Conservation (phyloP, 1,284 basidiomycete species). For the Chondrostereum purpureum region DNA sequence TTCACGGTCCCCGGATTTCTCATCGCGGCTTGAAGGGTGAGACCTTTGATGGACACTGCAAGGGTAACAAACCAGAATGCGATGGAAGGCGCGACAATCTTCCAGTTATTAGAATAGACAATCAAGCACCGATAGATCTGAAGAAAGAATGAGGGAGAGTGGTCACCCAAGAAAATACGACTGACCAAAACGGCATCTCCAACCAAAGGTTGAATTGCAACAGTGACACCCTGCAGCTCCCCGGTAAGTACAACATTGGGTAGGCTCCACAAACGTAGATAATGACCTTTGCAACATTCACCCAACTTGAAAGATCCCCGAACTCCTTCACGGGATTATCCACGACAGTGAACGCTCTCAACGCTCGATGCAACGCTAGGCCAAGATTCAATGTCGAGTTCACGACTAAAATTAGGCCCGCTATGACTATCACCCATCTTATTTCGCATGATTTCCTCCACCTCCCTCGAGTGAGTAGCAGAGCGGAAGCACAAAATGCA, state of each 20-base stretch:
- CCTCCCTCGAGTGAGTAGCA: background rate
- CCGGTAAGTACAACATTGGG: too few species aligned
- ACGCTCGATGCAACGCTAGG: background rate
- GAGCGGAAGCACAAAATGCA: background rate
- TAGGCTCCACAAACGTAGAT: too few species aligned
- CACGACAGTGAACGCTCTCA: background rate
- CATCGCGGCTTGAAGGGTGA: background rate
- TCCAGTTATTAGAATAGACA: background rate
- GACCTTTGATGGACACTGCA: background rate
- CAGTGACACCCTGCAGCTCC: background rate
- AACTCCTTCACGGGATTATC: background rate
- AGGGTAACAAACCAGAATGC: background rate
- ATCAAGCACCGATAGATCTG: conserved; percentile 5
- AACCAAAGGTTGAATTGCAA: background rate
- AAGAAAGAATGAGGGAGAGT: background rate
- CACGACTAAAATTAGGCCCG: background rate
- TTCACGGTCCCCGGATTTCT: background rate
- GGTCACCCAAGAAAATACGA: background rate
- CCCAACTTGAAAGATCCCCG: background rate
- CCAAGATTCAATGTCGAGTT: background rate
- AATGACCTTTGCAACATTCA: background rate
- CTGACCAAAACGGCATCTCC: background rate
- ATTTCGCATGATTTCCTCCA: background rate
- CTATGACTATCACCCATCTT: background rate
- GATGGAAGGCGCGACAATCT: background rate